These are phyloP conservation scores for Citrus reticulata DNA, from an alignment of 345 rosid species.

Conservation along the genomic window DNA sequence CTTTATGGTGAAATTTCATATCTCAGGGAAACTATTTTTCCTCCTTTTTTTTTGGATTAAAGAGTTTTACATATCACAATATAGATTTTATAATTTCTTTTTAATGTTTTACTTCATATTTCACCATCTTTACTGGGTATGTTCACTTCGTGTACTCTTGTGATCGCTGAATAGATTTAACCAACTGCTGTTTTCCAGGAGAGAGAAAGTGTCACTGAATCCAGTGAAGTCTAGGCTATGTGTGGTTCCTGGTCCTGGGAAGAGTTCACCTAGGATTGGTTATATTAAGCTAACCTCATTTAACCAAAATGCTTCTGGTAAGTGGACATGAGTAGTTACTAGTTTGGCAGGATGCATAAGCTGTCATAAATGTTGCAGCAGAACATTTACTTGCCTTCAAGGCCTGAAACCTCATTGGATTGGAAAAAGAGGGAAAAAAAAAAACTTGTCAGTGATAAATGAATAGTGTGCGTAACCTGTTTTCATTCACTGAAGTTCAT, in stretches of 20 bases:
- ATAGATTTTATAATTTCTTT: not conserved
- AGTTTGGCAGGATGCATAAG: constrained; percentile 1
- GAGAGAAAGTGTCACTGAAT: constrained; percentile 78
- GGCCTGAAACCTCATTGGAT: not conserved
- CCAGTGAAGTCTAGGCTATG: constrained; percentile 91
- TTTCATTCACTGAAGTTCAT: not conserved
- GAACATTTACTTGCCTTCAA: not conserved
- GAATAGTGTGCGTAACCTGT: not conserved
- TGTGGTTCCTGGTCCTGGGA: constrained; percentile 64
- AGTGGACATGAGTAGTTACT: constrained; percentile 10
- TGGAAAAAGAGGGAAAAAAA: not conserved
- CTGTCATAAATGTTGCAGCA: not conserved
- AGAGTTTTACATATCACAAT: not conserved
- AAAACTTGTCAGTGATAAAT: not conserved
- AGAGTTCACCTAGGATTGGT: constrained; percentile 68
- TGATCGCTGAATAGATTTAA: not conserved
- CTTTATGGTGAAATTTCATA: not conserved
- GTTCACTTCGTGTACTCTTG: not conserved
- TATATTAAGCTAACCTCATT: constrained; percentile 85
- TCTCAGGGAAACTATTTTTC: not conserved
- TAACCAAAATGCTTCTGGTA: constrained; percentile 88
- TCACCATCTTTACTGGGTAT: not conserved
- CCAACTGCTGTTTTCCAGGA: constrained; percentile 40
- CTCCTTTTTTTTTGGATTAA: not conserved
- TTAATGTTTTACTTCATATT: not conserved